Evolutionary conservation across 75 land plant species (phyloP), one percentile per base, ranked within the genome.

Genomic region (Pseudotsuga menziesii): DNA sequence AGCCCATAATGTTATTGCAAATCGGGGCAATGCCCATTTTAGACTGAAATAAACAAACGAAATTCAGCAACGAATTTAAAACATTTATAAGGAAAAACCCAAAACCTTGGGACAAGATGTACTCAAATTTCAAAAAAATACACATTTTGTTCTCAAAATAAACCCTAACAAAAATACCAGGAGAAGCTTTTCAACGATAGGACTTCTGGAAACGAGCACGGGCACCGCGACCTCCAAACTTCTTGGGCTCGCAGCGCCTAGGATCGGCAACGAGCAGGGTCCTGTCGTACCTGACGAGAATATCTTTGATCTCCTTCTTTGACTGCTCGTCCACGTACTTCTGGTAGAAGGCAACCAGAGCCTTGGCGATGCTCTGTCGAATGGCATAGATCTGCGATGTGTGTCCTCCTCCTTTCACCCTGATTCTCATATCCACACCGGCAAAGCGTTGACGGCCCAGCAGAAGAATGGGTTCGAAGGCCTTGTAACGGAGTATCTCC

Each of bases 181-280:
- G 11, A 12, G 0, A 4, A 16, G 5, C 8, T 72, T 44, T 61
- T 84, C 74, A 91, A 89, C 91, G 91, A 85, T 91, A 91, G 23
- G 93, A 91, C 80, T 91, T 91, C 93, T 91, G 93, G 89, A 91
- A 91, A 76, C 93, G 88, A 60, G 93, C 85, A n/a, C 93, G 83
- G 27, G 93, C 93, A 64, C 91, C 93, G 25, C 93, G 85, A 56
- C 93, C 91, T 73, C 93, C 92, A 52, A 90, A 90, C 88, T 90
- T 89, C 88, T 89, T 89, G 73, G 91, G 91, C 86, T 89, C 91
- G 77, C 91, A 89, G 67, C 91, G 84, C 27, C 91, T 80, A 2
- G 91, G 91, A 81, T 89, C 91, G 60, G 91, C 91, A 0, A 90
- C 92, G n/a, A 91, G 91, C 57, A 91, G 74, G 27, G 93, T 91